These are phyloP conservation scores for Globisporangium irregulare DNA, from an alignment of 352 stramenopile genomes.

Conservation along the genomic window DNA sequence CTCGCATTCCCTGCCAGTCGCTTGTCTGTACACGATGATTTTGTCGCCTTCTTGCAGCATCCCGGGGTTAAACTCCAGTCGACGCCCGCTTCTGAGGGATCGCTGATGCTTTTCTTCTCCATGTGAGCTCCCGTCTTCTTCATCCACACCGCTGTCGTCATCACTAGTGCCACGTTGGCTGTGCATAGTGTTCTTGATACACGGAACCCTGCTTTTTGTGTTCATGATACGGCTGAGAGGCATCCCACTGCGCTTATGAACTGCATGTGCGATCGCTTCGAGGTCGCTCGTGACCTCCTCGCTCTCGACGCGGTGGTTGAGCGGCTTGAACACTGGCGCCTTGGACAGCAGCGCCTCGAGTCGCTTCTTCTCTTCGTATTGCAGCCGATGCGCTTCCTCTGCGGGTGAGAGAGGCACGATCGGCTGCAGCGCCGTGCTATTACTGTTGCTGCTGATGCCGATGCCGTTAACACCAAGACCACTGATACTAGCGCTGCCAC, in stretches of 20 bases:
- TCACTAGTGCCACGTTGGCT: slow-evolving; percentile 18
- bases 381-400: slow-evolving; percentile 29
- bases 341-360: slow-evolving; percentile 49
- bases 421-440: neutral
- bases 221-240: neutral
- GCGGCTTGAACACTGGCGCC: slow-evolving; percentile 45
- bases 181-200: neutral
- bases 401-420: slow-evolving; percentile 20
- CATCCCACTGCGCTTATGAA: slow-evolving; percentile 7
- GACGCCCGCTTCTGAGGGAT: neutral
- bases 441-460: neutral
- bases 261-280: slow-evolving; percentile 28
- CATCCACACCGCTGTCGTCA: slow-evolving; percentile 17
- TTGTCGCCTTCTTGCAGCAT: slow-evolving; percentile 62
- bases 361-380: slow-evolving; percentile 55
- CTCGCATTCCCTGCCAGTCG: slow-evolving; percentile 2
- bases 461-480: slow-evolving; percentile 19
- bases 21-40: slow-evolving; percentile 30
- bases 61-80: slow-evolving; percentile 42
- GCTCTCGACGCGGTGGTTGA: slow-evolving; percentile 30
- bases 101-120: slow-evolving; percentile 8
- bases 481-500: slow-evolving; percentile 4
- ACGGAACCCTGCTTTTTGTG: neutral
- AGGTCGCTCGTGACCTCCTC: slow-evolving; percentile 40
- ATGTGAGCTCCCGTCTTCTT: neutral